Evolutionary conservation across 257 asterid genomes (phyloP).

Genomic region (Rehmannia glutinosa): DNA sequence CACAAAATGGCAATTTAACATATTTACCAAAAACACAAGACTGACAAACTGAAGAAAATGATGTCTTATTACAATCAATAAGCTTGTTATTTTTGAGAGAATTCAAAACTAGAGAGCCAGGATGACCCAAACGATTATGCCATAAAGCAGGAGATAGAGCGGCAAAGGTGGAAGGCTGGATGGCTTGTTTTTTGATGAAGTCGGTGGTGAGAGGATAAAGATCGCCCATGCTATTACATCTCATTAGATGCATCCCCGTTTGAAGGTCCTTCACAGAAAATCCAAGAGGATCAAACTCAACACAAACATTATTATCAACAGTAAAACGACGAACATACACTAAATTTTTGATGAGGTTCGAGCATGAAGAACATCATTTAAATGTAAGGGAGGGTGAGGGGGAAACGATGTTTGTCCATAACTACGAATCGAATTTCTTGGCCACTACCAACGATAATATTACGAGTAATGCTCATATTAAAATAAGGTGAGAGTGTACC

Average conservation of each 20-base stretch:
- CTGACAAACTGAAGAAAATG: background rate
- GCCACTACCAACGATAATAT: background rate
- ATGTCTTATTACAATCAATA: background rate
- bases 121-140: background rate
- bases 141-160: background rate
- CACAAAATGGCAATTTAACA: too few species aligned
- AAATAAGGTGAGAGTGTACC: background rate
- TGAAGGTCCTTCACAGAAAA: background rate
- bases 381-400: background rate
- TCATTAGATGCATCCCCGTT: background rate
- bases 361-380: background rate
- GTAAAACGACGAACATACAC: background rate
- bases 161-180: background rate
- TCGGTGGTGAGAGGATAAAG: background rate
- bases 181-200: background rate
- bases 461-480: background rate
- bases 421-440: background rate
- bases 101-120: background rate
- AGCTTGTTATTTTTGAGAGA: background rate
- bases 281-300: background rate
- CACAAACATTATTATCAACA: background rate
- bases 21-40: background rate
- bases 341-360: background rate
- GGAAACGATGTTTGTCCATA: background rate
- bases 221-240: background rate